Base-by-base conservation (phyloP, 495 filamentous ascomycete genomes). In the Aspergillus sclerotioniger region DNA sequence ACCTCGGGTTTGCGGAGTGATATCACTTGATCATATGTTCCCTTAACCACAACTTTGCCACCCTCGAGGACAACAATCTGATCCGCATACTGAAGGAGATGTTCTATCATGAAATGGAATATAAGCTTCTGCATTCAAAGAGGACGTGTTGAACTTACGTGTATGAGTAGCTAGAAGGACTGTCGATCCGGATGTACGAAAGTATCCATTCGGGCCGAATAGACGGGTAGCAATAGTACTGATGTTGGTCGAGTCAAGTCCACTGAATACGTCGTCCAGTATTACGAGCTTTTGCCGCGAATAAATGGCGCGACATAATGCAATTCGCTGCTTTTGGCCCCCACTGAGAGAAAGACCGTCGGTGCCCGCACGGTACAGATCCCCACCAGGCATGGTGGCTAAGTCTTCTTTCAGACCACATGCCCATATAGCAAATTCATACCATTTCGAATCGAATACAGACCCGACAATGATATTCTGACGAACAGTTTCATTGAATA, bases 301-400 rank as follows among this genome's bases (percentile, higher is more conserved):
- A n/a, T 41, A 41, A 1, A 41, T 41, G 37, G 37, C 37, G 5
- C 37, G 37, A 41, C 13, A 6, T 15, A 12, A 1, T 41, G n/a
- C 37, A 6, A 41, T n/a, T 15, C 37, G 1, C 13, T 41, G 37
- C 21, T 21, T 49, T 15, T 49, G 46, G 10, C 46, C 46, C 9
- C 46, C 46, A 29, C 88, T 91, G 4, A 94, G 81, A 3, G 88
- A 90, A 63, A 91, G 89, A 28, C 91, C 91, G 20, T 87, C 79
- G 64, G 91, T 90, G 13, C 91, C 91, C 65, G 93, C 88, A 67
- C 90, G 85, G 0, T 89, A 91, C 58, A 77, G 60, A 59, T 94
- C 91, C 13, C 88, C 84, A 61, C 83, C 79, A 1, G 87, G 28
- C 3, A 49, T 19, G 9, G 1, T n/a, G 3, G 17, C 16, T 6